Evolutionary conservation across 2,329 filamentous ascomycete genomes (phyloP).

Genomic region (Fusarium miscanthi): DNA sequence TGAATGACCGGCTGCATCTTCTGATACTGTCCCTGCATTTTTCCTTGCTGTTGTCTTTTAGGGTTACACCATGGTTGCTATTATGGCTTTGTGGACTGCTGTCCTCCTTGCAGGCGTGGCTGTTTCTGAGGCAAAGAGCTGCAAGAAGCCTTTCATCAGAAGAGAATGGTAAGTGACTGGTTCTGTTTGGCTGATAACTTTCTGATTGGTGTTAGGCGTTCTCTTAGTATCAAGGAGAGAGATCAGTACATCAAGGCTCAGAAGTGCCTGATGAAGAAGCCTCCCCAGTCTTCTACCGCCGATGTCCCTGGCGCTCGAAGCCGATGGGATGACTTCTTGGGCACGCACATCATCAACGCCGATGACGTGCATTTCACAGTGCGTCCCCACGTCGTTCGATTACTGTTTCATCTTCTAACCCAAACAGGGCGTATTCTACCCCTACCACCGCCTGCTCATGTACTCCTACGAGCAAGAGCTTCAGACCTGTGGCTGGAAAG

Average conservation of each 20-base stretch:
- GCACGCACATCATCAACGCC: conserved; percentile 30
- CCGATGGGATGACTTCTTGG: conserved; percentile 33
- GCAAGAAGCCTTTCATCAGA: conserved; percentile 19
- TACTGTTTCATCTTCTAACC: background rate
- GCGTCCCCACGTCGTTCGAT: background rate
- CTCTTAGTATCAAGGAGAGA: conserved; percentile 12
- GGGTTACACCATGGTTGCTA: conserved; percentile 1
- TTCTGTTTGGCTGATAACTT: accelerated
- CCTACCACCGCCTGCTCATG: conserved; percentile 27
- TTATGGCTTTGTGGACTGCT: conserved; percentile 13
- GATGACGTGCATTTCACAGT: conserved; percentile 30
- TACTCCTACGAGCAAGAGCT: conserved; percentile 42
- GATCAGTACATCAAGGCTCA: conserved; percentile 31
- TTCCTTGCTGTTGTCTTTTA: background rate
- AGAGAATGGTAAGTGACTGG: conserved; percentile 8
- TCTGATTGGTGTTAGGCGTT: conserved; percentile 5
- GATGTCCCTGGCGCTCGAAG: conserved; percentile 22
- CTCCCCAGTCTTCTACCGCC: background rate
- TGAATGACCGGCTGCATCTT: background rate
- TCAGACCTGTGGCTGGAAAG: conserved; percentile 38
- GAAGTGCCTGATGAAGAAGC: conserved; percentile 32
- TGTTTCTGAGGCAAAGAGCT: conserved; percentile 7
- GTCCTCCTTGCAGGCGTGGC: conserved; percentile 4
- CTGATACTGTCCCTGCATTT: conserved; percentile 3
- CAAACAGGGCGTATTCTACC: conserved; percentile 23